Conservation (phyloP, 140 eudicot genomes). For the Eryngium alpinum region DNA sequence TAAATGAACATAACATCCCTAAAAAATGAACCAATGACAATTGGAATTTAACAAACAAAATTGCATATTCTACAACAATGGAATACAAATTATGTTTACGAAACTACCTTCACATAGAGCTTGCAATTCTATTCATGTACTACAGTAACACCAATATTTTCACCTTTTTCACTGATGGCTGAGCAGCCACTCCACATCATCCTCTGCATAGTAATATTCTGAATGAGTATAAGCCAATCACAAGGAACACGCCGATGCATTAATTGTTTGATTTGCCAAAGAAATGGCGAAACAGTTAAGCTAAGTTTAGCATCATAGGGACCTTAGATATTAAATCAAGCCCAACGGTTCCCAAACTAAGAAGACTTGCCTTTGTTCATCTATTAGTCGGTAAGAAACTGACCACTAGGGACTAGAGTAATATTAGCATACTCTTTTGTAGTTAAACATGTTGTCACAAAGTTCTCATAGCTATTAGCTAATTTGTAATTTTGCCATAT, state of each 20-base stretch:
- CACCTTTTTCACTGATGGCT: conserved; percentile 82
- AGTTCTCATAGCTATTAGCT: too few species aligned
- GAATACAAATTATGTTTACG: too few species aligned
- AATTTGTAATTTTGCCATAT: too few species aligned
- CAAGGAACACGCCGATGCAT: not conserved
- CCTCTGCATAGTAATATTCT: conserved; percentile 34
- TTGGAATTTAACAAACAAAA: not conserved
- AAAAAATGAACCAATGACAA: not conserved
- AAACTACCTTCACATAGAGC: conserved; percentile 80
- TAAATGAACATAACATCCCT: not conserved
- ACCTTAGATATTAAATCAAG: too few species aligned
- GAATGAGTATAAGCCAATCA: not conserved
- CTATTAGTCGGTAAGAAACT: too few species aligned
- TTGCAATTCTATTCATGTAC: conserved; percentile 98
- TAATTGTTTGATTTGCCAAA: not conserved
- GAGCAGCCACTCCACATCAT: conserved; percentile 79
- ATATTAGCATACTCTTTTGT: too few species aligned
- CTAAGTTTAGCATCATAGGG: not conserved
- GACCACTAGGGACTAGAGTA: too few species aligned
- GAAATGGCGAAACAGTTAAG: not conserved
- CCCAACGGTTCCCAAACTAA: too few species aligned
- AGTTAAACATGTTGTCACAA: too few species aligned
- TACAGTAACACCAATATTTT: conserved; percentile 69
- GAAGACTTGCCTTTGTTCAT: too few species aligned
- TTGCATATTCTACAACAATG: too few species aligned